Conservation (phyloP, 2,329 filamentous ascomycete species). For the Sporothrix protearum region DNA sequence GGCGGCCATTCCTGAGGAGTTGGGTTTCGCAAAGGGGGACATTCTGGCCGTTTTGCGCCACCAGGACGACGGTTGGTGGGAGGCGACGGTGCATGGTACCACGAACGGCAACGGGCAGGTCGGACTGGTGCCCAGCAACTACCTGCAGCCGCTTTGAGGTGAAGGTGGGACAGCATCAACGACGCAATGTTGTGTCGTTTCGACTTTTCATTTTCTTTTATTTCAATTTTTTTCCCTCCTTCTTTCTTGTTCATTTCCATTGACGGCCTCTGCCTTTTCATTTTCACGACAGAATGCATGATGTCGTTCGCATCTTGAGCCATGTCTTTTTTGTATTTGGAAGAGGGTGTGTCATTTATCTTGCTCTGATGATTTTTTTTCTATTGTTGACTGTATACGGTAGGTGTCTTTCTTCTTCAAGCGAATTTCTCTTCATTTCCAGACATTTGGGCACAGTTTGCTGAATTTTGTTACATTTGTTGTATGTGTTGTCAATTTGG, state of each 20-base stretch:
- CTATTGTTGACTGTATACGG: neutral
- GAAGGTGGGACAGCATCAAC: constrained; percentile 24
- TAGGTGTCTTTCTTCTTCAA: neutral
- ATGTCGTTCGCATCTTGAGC: neutral
- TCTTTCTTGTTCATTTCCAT: neutral
- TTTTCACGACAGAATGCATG: constrained; percentile 8
- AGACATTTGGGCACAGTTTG: neutral
- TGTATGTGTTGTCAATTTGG: neutral
- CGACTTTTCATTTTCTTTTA: neutral
- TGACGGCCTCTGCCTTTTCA: neutral
- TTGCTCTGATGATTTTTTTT: neutral
- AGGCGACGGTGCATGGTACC: constrained; percentile 78
- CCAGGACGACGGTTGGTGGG: constrained; percentile 99
- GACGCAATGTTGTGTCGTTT: neutral
- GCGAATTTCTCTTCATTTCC: neutral
- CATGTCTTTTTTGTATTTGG: constrained; percentile 8
- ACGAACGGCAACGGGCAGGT: constrained; percentile 48
- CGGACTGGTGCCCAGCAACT: constrained; percentile 66
- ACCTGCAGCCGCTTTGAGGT: constrained; percentile 55
- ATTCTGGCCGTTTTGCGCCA: constrained; percentile 81
- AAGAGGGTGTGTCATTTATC: neutral
- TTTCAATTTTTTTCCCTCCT: neutral
- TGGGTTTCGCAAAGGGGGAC: constrained; percentile 90
- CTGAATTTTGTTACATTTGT: neutral
- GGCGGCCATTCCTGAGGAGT: constrained; percentile 90